phyloP scores from a whole-genome alignment of 768 basidiomycete genomes.

The Phanerochaete sordida region DNA sequence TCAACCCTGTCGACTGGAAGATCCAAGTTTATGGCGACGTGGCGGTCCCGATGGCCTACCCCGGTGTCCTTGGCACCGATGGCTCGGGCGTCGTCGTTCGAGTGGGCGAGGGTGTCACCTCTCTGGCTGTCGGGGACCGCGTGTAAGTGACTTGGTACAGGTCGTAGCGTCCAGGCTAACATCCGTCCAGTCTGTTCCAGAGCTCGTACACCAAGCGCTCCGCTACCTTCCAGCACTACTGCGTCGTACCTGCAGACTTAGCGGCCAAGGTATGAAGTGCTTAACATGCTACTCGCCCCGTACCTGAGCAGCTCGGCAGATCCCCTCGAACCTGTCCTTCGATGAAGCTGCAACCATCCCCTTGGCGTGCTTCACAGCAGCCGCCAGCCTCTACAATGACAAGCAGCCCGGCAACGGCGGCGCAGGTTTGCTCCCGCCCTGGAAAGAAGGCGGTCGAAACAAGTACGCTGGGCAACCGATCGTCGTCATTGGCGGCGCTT shows the following conservation, averaged over 20 bases:
- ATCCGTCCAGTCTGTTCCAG: not conserved
- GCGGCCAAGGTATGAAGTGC: constrained; percentile 4
- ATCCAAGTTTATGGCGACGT: constrained; percentile 29
- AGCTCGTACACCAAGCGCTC: not conserved
- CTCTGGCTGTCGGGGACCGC: constrained; percentile 37
- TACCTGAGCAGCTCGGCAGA: constrained; percentile 14
- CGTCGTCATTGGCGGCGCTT: constrained; percentile 28
- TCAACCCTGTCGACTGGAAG: constrained; percentile 35
- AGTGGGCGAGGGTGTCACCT: constrained; percentile 35
- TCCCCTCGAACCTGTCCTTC: constrained; percentile 34
- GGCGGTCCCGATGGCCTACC: constrained; percentile 30
- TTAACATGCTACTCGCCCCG: not conserved
- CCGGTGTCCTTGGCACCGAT: constrained; percentile 19
- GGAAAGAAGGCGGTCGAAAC: constrained; percentile 25
- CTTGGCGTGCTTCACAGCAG: constrained; percentile 30
- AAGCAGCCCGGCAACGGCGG: constrained; percentile 10
- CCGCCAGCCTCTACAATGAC: constrained; percentile 3
- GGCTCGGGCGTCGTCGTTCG: constrained; percentile 36
- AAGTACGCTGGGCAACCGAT: constrained; percentile 29
- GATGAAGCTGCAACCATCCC: constrained; percentile 42
- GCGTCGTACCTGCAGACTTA: not conserved
- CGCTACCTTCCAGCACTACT: constrained; percentile 10
- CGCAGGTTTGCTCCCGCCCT: constrained; percentile 28
- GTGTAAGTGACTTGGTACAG: constrained; percentile 30
- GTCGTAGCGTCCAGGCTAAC: not conserved